phyloP scores from a whole-genome alignment of 352 stramenopile species.

The Hyphochytrium catenoides region DNA sequence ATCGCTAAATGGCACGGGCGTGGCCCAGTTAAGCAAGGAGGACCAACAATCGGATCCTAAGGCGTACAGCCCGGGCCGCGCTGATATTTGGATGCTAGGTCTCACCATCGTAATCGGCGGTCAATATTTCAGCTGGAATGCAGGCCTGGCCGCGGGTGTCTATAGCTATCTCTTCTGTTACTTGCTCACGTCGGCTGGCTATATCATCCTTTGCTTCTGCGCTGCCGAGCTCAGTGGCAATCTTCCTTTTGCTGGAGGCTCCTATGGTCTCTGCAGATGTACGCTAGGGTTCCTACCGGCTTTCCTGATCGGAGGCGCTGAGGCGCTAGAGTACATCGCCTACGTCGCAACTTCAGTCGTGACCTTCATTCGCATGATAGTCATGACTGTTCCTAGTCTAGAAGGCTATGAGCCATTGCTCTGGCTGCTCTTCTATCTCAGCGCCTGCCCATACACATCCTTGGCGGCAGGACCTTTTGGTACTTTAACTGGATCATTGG shows the following conservation, averaged over 20 bases:
- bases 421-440: conserved; percentile 14
- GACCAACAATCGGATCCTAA: no score
- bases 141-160: conserved; percentile 15
- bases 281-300: conserved; percentile 18
- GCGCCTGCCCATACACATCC: conserved; percentile 14
- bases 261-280: conserved; percentile 18
- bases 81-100: conserved; percentile 20
- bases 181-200: conserved; percentile 15
- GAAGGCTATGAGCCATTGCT: conserved; percentile 10
- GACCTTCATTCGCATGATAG: conserved; percentile 14
- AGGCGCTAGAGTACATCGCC: conserved; percentile 20
- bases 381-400: conserved; percentile 5
- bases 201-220: conserved; percentile 17
- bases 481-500: conserved; percentile 15
- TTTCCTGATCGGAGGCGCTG: conserved; percentile 22
- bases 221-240: conserved; percentile 20
- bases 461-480: conserved; percentile 17
- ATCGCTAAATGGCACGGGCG: no score
- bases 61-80: no score
- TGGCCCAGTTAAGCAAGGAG: no score
- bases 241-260: conserved; percentile 18
- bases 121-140: conserved; percentile 26
- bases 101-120: conserved; percentile 26
- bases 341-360: conserved; percentile 17
- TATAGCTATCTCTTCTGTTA: conserved; percentile 18